These are phyloP conservation scores for Fraxinus velutina DNA, from an alignment of 305 asterid genomes.

Conservation along the genomic window DNA sequence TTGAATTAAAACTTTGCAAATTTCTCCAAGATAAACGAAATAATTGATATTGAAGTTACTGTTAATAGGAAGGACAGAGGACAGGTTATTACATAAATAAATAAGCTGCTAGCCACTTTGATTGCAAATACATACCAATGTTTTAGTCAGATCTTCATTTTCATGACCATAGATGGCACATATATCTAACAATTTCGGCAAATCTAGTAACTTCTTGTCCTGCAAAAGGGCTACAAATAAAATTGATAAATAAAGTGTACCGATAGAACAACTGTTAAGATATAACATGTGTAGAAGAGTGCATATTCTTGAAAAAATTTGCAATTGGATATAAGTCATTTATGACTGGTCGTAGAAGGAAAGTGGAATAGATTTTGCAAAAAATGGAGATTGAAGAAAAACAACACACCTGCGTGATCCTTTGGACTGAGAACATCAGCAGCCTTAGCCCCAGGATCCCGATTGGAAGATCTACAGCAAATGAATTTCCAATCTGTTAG, in stretches of 20 bases:
- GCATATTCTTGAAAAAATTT: constrained; percentile 12
- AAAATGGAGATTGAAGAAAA: constrained; percentile 11
- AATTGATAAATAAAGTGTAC: constrained; percentile 42
- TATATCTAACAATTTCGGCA: constrained; percentile 82
- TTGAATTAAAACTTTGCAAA: background rate
- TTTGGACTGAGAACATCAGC: constrained; percentile 64
- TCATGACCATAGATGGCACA: constrained; percentile 85
- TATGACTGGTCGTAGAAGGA: background rate
- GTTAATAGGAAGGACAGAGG: background rate
- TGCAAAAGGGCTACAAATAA: constrained; percentile 81
- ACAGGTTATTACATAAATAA: background rate
- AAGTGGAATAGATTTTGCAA: background rate
- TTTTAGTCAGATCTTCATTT: constrained; percentile 80
- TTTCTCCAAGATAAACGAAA: background rate
- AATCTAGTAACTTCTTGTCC: constrained; percentile 81
- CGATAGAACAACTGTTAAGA: background rate
- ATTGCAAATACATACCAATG: constrained; percentile 46
- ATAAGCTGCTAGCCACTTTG: constrained; percentile 7
- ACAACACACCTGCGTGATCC: constrained; percentile 69
- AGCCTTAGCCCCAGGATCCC: constrained; percentile 86
- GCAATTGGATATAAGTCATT: background rate
- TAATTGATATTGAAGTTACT: background rate
- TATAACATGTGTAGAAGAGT: background rate
- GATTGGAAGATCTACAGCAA: constrained; percentile 64
- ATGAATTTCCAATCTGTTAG: constrained; percentile 6